phyloP scores from a whole-genome alignment of 768 basidiomycete genomes.

The Trametes cubensis region DNA sequence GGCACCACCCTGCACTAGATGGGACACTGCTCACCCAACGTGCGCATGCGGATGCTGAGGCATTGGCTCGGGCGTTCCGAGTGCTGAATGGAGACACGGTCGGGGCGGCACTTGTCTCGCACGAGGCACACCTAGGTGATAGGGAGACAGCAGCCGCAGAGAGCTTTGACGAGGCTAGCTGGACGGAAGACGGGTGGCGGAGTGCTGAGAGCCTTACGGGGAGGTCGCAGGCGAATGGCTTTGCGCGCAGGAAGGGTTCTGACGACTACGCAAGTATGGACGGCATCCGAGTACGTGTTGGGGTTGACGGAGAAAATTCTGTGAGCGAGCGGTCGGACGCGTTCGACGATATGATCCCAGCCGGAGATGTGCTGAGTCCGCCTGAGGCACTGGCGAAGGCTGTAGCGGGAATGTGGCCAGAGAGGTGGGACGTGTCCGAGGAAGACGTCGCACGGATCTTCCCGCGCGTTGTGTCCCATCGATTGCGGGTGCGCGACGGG shows the following conservation, averaged over 20 bases:
- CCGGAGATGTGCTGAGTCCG: background rate
- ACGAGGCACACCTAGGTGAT: constrained; percentile 18
- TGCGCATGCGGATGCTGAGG: constrained; percentile 64
- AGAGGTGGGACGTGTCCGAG: constrained; percentile 61
- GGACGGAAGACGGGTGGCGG: constrained; percentile 20
- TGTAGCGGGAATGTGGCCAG: constrained; percentile 28
- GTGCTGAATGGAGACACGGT: constrained; percentile 64
- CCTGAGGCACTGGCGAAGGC: constrained; percentile 19
- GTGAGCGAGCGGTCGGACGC: background rate
- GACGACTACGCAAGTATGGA: background rate
- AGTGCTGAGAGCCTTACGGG: constrained; percentile 24
- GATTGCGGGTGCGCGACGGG: constrained; percentile 68
- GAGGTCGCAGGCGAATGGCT: constrained; percentile 16
- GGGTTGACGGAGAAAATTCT: constrained; percentile 8
- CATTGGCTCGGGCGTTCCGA: constrained; percentile 66
- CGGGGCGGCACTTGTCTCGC: constrained; percentile 58
- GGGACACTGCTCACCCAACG: constrained; percentile 65
- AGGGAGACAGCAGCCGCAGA: constrained; percentile 8
- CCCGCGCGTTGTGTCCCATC: constrained; percentile 74
- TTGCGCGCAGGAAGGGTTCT: background rate
- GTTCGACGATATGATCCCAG: background rate
- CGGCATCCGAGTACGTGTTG: constrained; percentile 2
- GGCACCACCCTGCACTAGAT: constrained; percentile 72
- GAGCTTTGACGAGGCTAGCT: constrained; percentile 11
- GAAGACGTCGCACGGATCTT: constrained; percentile 76